phyloP scores from a whole-genome alignment of 2,329 filamentous ascomycete genomes.

The Incumbomyces delicatus region DNA sequence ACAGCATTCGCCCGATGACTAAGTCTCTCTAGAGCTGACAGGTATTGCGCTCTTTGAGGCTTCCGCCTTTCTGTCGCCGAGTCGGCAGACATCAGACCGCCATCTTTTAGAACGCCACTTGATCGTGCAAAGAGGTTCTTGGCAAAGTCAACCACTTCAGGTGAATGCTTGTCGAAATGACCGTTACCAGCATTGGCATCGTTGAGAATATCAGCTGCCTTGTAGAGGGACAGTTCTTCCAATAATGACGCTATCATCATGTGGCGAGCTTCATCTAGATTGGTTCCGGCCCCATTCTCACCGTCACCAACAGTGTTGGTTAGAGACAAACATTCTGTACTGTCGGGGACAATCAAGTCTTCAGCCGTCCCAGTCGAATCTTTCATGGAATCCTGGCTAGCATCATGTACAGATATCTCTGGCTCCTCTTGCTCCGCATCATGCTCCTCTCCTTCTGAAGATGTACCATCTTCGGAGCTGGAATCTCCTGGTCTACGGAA shows the following conservation, averaged over 20 bases:
- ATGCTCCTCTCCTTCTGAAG: slow-evolving; percentile 1
- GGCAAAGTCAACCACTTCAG: slow-evolving; percentile 34
- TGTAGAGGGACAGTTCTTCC: slow-evolving; percentile 35
- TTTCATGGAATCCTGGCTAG: not conserved
- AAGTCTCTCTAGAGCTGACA: slow-evolving; percentile 34
- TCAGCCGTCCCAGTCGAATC: slow-evolving; percentile 1
- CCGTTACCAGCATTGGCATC: slow-evolving; percentile 25
- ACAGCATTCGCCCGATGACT: slow-evolving; percentile 30
- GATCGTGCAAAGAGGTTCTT: slow-evolving; percentile 33
- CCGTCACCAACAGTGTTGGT: slow-evolving; percentile 12
- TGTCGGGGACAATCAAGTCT: slow-evolving; percentile 6
- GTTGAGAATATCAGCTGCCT: slow-evolving; percentile 37
- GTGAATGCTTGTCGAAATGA: slow-evolving; percentile 28
- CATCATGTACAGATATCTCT: not conserved
- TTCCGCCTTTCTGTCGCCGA: slow-evolving; percentile 31
- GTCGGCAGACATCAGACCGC: slow-evolving; percentile 32
- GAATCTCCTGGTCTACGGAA: slow-evolving; percentile 1
- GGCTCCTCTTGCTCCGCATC: not conserved
- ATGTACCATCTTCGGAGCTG: not conserved
- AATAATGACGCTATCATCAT: slow-evolving; percentile 36
- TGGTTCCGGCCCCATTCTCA: slow-evolving; percentile 7
- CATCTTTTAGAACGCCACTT: slow-evolving; percentile 32
- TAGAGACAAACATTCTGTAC: slow-evolving; percentile 17
- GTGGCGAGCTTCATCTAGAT: slow-evolving; percentile 15
- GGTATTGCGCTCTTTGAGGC: slow-evolving; percentile 30